Evolutionary conservation across 257 asterid species (phyloP).

Genomic region (Fraxinus excelsior): DNA sequence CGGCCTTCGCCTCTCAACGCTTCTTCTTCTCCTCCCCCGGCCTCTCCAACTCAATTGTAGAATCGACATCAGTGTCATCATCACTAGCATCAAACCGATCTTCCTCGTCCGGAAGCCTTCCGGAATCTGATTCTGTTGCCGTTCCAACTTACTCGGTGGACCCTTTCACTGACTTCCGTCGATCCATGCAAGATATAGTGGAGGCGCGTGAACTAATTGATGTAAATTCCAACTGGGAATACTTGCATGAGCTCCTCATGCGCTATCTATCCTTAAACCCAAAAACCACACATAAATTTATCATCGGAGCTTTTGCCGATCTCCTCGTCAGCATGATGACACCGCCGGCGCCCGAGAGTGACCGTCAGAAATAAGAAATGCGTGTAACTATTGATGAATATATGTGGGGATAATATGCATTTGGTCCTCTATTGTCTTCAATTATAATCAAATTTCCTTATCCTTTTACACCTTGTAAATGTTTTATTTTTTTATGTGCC

Average conservation of each 20-base stretch:
- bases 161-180: constrained; percentile 81
- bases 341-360: constrained; percentile 24
- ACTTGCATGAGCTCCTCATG: constrained; percentile 70
- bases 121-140: constrained; percentile 46
- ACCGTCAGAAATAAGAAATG: constrained; percentile 32
- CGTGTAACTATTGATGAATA: background rate
- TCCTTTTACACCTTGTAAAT: background rate
- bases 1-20: constrained; percentile 70
- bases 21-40: constrained; percentile 98
- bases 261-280: constrained; percentile 85
- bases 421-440: constrained; percentile 45
- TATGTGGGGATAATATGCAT: constrained; percentile 22
- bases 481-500: background rate
- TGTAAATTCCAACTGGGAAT: constrained; percentile 63
- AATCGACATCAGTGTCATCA: constrained; percentile 49
- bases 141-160: constrained; percentile 78
- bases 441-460: constrained; percentile 27
- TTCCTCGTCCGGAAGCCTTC: constrained; percentile 26
- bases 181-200: constrained; percentile 98
- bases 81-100: constrained; percentile 51
- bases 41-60: constrained; percentile 83
- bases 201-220: constrained; percentile 70
- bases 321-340: constrained; percentile 74
- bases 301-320: constrained; percentile 85
- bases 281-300: constrained; percentile 76